These are phyloP conservation scores for Skeletonema potamos DNA, from an alignment of 108 stramenopile species.

Conservation along the genomic window DNA sequence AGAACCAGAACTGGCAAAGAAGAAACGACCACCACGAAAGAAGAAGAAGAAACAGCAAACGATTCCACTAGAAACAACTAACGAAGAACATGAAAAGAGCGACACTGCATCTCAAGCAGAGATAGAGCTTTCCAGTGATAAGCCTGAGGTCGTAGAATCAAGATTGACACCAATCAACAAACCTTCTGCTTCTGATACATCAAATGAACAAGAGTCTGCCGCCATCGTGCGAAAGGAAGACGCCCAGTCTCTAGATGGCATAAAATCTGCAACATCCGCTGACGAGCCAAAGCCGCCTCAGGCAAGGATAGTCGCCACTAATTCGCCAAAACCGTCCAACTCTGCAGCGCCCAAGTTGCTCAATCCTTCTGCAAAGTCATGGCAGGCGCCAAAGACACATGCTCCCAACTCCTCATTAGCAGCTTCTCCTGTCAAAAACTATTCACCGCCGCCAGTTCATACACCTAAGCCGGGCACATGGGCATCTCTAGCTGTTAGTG, in stretches of 20 bases:
- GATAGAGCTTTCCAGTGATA: neutral
- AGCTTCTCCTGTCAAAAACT: neutral
- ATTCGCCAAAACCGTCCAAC: neutral
- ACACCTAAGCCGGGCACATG: slow-evolving; percentile 41
- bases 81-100: slow-evolving; percentile 28
- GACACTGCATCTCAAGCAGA: neutral
- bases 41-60: slow-evolving; percentile 74
- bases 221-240: neutral
- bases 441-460: neutral
- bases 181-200: neutral
- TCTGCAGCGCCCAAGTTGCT: neutral
- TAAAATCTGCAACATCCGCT: neutral
- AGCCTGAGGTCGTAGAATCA: neutral
- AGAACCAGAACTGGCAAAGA: slow-evolving; percentile 39
- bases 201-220: neutral
- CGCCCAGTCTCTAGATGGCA: slow-evolving; percentile 1
- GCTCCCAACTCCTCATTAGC: neutral
- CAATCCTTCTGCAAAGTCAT: slow-evolving; percentile 25
- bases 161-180: neutral
- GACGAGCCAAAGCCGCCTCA: neutral
- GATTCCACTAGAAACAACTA: slow-evolving; percentile 37
- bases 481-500: slow-evolving; percentile 44
- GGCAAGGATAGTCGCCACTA: neutral
- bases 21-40: slow-evolving; percentile 79
- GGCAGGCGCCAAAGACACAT: neutral